These are phyloP conservation scores for Scheffersomyces ergatensis DNA, from an alignment of 805 yeast species.

Conservation along the genomic window DNA sequence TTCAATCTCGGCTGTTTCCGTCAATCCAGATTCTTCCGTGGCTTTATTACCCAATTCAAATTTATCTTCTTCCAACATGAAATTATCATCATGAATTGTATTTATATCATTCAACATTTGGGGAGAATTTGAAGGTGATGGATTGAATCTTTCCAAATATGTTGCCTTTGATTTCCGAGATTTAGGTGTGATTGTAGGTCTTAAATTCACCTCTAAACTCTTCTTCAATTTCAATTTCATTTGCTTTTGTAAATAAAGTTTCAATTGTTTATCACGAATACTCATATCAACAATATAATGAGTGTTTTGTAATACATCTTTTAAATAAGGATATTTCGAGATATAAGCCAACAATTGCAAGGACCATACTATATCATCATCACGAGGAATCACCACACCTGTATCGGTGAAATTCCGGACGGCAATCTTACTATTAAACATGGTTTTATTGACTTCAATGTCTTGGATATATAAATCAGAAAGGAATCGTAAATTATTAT, in stretches of 20 bases:
- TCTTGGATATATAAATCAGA: slow-evolving; percentile 40
- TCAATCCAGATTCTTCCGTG: slow-evolving; percentile 17
- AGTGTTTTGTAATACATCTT: slow-evolving; percentile 70
- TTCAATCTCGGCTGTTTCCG: slow-evolving; percentile 26
- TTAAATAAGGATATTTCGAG: slow-evolving; percentile 82
- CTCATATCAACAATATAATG: slow-evolving; percentile 69
- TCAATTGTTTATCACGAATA: slow-evolving; percentile 39
- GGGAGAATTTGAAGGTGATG: slow-evolving; percentile 39
- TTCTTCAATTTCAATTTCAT: slow-evolving; percentile 30
- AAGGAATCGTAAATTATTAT: slow-evolving; percentile 37
- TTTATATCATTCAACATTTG: slow-evolving; percentile 34
- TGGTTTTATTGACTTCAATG: slow-evolving; percentile 20
- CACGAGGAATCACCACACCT: slow-evolving; percentile 83
- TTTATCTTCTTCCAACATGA: slow-evolving; percentile 32
- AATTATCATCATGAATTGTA: slow-evolving; percentile 26
- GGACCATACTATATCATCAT: slow-evolving; percentile 93
- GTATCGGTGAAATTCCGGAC: slow-evolving; percentile 43
- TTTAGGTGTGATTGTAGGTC: slow-evolving; percentile 34
- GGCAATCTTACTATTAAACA: slow-evolving; percentile 29
- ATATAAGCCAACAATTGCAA: slow-evolving; percentile 88
- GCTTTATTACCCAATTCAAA: slow-evolving; percentile 26
- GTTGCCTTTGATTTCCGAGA: slow-evolving; percentile 21
- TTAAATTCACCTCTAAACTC: slow-evolving; percentile 23
- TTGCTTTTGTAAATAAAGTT: slow-evolving; percentile 33
- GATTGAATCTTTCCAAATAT: slow-evolving; percentile 20